Evolutionary conservation across 2,329 filamentous ascomycete species (phyloP).

Genomic region (Beauveria varroae): DNA sequence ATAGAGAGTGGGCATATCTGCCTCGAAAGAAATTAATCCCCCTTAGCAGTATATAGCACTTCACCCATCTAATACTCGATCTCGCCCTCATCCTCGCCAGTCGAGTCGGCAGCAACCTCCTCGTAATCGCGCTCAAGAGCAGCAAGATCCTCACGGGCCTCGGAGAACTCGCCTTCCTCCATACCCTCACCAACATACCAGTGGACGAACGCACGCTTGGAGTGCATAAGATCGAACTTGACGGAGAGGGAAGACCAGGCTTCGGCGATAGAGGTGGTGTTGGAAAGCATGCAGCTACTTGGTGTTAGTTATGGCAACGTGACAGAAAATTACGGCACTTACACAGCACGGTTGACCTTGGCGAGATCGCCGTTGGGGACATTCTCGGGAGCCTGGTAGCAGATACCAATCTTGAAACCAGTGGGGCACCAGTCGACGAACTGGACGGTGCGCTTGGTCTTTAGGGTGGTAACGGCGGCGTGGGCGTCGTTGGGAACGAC

Average conservation of each 20-base stretch:
- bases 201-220: slow-evolving; percentile 99
- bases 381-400: slow-evolving; percentile 95
- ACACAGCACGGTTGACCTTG: slow-evolving; percentile 97
- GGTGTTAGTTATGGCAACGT: slow-evolving; percentile 18
- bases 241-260: slow-evolving; percentile 92
- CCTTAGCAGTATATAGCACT: slow-evolving; percentile 10
- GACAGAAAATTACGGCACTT: slow-evolving; percentile 38
- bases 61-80: slow-evolving; percentile 71
- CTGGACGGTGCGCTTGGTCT: slow-evolving; percentile 99
- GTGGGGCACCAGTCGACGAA: slow-evolving; percentile 99
- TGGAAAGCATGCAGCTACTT: slow-evolving; percentile 87
- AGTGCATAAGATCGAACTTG: slow-evolving; percentile 99
- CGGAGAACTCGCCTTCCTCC: slow-evolving; percentile 99
- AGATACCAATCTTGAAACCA: slow-evolving; percentile 99
- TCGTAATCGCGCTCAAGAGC: slow-evolving; percentile 98
- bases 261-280: slow-evolving; percentile 97
- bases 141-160: slow-evolving; percentile 96
- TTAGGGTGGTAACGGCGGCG: slow-evolving; percentile 85
- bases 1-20: slow-evolving; percentile 23
- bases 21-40: slow-evolving; percentile 15
- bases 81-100: slow-evolving; percentile 80
- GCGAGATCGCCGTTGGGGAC: slow-evolving; percentile 96
- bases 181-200: slow-evolving; percentile 99
- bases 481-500: slow-evolving; percentile 96
- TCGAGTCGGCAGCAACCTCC: slow-evolving; percentile 91